Percentiles rank a stretch among this genome's conserved stretches.
phyloP scores from a whole-genome alignment of 768 basidiomycete genomes.

The Leucocoprinus sp. region DNA sequence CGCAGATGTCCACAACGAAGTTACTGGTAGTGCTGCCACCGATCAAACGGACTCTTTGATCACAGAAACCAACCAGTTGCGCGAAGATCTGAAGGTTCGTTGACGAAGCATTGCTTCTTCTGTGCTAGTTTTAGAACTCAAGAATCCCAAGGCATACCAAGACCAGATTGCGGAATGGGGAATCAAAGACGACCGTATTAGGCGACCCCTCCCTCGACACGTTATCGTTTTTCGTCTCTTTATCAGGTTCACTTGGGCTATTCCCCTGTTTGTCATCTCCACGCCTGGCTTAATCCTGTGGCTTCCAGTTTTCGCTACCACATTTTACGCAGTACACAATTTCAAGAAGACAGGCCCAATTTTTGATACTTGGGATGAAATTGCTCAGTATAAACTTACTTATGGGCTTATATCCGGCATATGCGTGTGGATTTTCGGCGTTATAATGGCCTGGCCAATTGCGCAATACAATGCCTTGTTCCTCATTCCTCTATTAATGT shows the following conservation, averaged over 20 bases:
- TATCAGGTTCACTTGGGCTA: constrained; percentile 57
- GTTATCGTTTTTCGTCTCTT: constrained; percentile 56
- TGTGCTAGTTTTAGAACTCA: constrained; percentile 1
- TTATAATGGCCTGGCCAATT: constrained; percentile 56
- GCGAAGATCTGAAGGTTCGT: constrained; percentile 53
- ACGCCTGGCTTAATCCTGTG: constrained; percentile 76
- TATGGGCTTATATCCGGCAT: constrained; percentile 74
- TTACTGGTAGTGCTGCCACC: constrained; percentile 16
- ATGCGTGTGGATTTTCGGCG: constrained; percentile 50
- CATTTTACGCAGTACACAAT: constrained; percentile 60
- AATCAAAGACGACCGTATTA: constrained; percentile 82
- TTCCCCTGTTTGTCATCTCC: constrained; percentile 55
- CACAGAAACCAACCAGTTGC: constrained; percentile 26
- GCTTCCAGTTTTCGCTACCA: constrained; percentile 69
- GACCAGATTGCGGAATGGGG: constrained; percentile 57
- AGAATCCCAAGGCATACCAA: constrained; percentile 55
- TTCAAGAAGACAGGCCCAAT: constrained; percentile 78
- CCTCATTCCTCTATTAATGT: constrained; percentile 71
- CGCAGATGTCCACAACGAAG: constrained; percentile 19
- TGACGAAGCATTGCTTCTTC: constrained; percentile 1
- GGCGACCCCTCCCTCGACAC: constrained; percentile 47
- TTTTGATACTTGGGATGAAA: constrained; percentile 85
- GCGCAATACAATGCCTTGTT: constrained; percentile 47
- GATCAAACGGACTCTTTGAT: constrained; percentile 20
- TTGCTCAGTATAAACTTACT: constrained; percentile 82